Percentiles rank a stretch among this genome's conserved stretches.
phyloP scores from a whole-genome alignment of 1,284 basidiomycete genomes.

The Gymnopus androsaceus region DNA sequence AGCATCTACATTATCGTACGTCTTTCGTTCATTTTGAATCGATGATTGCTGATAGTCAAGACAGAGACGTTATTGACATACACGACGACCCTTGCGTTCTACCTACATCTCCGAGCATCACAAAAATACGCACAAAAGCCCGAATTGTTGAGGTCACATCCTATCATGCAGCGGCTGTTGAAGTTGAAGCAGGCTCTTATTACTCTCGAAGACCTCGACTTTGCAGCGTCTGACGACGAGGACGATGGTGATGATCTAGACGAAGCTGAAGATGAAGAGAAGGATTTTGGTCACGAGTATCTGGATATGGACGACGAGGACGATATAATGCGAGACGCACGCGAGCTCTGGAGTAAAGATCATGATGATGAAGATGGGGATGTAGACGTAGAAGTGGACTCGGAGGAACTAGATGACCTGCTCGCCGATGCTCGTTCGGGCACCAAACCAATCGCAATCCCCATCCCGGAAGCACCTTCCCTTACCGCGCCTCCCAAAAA shows the following conservation, averaged over 20 bases:
- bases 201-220: constrained; percentile 82
- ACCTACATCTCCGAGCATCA: constrained; percentile 82
- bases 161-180: constrained; percentile 81
- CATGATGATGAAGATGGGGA: constrained; percentile 25
- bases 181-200: constrained; percentile 83
- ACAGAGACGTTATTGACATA: constrained; percentile 89
- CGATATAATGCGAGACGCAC: constrained; percentile 34
- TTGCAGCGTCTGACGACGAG: constrained; percentile 53
- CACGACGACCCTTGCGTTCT: constrained; percentile 89
- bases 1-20: constrained; percentile 79
- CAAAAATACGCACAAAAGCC: constrained; percentile 65
- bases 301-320: constrained; percentile 30
- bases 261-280: constrained; percentile 37
- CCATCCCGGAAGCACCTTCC: constrained; percentile 1
- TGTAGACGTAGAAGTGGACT: constrained; percentile 34
- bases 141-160: constrained; percentile 69
- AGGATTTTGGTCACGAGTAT: constrained; percentile 35
- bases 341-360: constrained; percentile 35
- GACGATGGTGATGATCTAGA: constrained; percentile 39
- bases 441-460: constrained; percentile 20
- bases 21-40: constrained; percentile 13
- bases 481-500: constrained; percentile 34
- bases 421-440: constrained; percentile 50
- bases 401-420: constrained; percentile 56
- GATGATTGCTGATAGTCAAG: constrained; percentile 5